Evolutionary conservation across 2,329 filamentous ascomycete genomes (phyloP).

Genomic region (Aspergillus japonicus): DNA sequence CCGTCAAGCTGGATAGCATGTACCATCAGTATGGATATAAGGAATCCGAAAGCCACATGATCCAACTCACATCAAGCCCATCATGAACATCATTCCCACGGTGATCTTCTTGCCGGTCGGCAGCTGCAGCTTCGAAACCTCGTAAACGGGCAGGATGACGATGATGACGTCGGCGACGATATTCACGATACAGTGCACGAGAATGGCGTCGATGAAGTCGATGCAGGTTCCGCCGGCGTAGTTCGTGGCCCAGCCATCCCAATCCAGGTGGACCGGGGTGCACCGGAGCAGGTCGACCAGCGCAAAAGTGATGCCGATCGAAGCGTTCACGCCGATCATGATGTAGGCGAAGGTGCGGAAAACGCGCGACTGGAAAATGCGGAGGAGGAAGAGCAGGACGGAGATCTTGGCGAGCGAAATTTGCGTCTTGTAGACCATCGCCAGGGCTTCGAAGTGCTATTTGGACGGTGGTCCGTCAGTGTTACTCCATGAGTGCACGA

Average conservation of each 20-base stretch:
- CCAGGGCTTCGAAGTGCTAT: slow-evolving; percentile 20
- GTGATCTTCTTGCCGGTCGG: slow-evolving; percentile 17
- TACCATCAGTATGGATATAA: background rate
- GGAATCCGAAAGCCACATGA: too few species aligned
- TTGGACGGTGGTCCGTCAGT: background rate
- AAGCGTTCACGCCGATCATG: slow-evolving; percentile 21
- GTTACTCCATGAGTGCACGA: too few species aligned
- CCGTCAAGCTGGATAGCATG: slow-evolving; percentile 15
- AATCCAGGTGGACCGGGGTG: slow-evolving; percentile 22
- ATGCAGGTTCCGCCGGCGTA: slow-evolving; percentile 18
- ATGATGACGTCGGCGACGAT: slow-evolving; percentile 22
- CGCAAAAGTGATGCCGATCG: slow-evolving; percentile 22
- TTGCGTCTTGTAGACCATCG: slow-evolving; percentile 20
- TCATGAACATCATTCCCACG: slow-evolving; percentile 21
- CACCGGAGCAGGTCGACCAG: slow-evolving; percentile 21
- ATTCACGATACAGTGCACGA: slow-evolving; percentile 22
- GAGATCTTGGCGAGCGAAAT: slow-evolving; percentile 28
- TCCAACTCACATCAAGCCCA: slow-evolving; percentile 17
- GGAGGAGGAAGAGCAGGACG: slow-evolving; percentile 25
- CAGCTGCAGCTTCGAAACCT: slow-evolving; percentile 22
- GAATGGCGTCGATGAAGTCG: slow-evolving; percentile 19
- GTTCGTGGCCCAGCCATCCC: slow-evolving; percentile 18
- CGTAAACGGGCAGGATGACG: slow-evolving; percentile 24
- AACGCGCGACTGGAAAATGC: slow-evolving; percentile 20
- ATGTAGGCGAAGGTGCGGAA: slow-evolving; percentile 20